Evolutionary conservation across 1,284 basidiomycete species (phyloP), one percentile per base, ranked within the genome.

Genomic region (Veloboletus limbatus): DNA sequence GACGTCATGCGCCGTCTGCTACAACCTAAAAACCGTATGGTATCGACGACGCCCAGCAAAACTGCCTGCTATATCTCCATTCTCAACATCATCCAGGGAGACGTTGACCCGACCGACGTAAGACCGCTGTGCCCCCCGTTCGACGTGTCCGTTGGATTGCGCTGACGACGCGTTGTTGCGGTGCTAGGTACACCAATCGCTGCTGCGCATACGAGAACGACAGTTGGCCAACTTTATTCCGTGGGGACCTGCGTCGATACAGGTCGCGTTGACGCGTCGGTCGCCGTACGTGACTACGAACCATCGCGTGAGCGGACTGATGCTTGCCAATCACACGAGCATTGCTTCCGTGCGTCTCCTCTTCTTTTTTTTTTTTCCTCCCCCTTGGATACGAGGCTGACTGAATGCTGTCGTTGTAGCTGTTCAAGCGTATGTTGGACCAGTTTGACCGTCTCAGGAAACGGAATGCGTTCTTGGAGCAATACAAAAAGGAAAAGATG

Each of bases 251-350:
- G 96, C 96, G 2, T 95, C 92, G 35, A 97, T 98, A 58, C 97
- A 99, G 71, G 95, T 99, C 2, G 96, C 97, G 5, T 73, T 98
- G 51, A 97, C 95, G 2, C 87, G 92, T 54, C 85, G 82, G 63
- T 96, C 89, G 41, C 95, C 92, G 8, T 97, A 94, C 65, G 76
- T 97, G 47, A 79, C 84, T 14, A 85, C 89, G 38, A 91, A 86
- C 59, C 93, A 96, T 67, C 85, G 92, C 20, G 96, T 97, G 48
- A 97, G 91, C 65, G 97, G 97, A 1, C 77, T 99, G 49, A 99
- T 99, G 97, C 80, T 99, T 44, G 97, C 96, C 11, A 99, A 99
- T 61, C 96, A 99, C 66, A 99, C 97, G 6, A 95, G 93, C 57
- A 94, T 99, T 52, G 92, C 91, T 26, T 92, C 91, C 28, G 92